Evolutionary conservation across 2,329 filamentous ascomycete species (phyloP).

Genomic region (Trichoderma afroharzianum): DNA sequence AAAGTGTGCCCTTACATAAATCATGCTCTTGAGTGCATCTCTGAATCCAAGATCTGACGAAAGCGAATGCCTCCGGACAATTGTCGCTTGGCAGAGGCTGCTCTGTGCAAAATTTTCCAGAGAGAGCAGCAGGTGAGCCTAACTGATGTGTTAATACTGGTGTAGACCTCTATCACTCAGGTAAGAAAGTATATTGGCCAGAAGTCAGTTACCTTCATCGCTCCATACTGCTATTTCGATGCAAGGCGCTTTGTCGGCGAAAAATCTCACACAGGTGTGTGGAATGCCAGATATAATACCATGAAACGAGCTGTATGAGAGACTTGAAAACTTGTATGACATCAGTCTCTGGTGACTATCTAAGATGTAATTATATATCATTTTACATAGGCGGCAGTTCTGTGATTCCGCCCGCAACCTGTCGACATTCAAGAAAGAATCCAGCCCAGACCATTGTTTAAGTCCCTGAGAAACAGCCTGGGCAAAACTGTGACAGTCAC

Average conservation of each 20-base stretch:
- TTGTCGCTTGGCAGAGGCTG: background rate
- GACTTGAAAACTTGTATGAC: rapidly evolving
- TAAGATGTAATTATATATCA: background rate
- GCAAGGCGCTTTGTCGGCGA: too few species aligned
- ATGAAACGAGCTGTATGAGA: background rate
- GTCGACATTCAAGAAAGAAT: background rate
- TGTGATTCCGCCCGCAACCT: background rate
- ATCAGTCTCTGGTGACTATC: background rate
- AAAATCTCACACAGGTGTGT: background rate
- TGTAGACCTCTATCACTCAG: background rate
- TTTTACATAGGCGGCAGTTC: background rate
- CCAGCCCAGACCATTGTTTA: background rate
- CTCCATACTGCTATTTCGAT: background rate
- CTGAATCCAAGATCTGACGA: background rate
- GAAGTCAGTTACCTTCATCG: background rate
- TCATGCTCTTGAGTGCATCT: background rate
- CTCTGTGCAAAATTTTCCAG: background rate
- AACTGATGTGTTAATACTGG: background rate
- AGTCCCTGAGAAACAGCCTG: background rate
- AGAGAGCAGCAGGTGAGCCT: background rate
- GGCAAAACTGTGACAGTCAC: background rate
- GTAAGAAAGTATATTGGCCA: background rate
- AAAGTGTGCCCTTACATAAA: background rate
- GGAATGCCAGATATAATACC: rapidly evolving
- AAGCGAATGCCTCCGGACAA: background rate